Base-by-base conservation (phyloP, 2,329 filamentous ascomycete species). In the Metarhizium guizhouense region DNA sequence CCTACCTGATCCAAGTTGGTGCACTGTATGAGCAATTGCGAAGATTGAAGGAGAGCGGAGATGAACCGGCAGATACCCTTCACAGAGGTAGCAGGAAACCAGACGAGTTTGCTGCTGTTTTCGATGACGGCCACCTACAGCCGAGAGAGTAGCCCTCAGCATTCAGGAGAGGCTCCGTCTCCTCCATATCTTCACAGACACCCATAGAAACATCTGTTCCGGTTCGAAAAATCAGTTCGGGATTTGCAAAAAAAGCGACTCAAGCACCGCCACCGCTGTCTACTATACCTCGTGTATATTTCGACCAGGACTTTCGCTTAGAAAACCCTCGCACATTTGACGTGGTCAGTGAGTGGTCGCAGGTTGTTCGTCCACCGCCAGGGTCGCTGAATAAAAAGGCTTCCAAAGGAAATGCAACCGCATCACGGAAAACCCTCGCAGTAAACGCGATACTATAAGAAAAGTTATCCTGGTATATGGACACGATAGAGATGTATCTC, bases 391-490 rank as follows among this genome's bases (percentile, higher is more conserved):
- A 71, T 4, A 70, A 76, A 3, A 88, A 85, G 68, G 84, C 82
- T 67, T 84, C 83, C 6, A 76, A 74, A 48, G 25, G 13, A 30
- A 30, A 48, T 53, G 73, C 79, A 0, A 72, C 79, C 29, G 64
- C 65, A 2, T 85, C 88, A 8, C 82, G 93, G 57, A 97, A 96
- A 68, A 88, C 90, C 1, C 76, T 99, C 32, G 92, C 93, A 6
- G 96, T 92, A 0, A 99, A 99, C 71, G 94, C 94, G 0, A 99
- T 99, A 57, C 71, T 99, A 38, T 94, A 99, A 68, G 94, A 99
- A 71, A 99, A 99, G 71, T 77, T 99, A 11, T 97, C 94, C 0
- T 99, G 94, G 94, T 99, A 99, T 69, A 96, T 99, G 91, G 94
- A 99, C 69, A 99, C 94, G 0, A 91, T 99, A 25, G 94, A 99